Evolutionary conservation across 2,329 filamentous ascomycete species (phyloP).

Genomic region (Thermothelomyces thermophilus): DNA sequence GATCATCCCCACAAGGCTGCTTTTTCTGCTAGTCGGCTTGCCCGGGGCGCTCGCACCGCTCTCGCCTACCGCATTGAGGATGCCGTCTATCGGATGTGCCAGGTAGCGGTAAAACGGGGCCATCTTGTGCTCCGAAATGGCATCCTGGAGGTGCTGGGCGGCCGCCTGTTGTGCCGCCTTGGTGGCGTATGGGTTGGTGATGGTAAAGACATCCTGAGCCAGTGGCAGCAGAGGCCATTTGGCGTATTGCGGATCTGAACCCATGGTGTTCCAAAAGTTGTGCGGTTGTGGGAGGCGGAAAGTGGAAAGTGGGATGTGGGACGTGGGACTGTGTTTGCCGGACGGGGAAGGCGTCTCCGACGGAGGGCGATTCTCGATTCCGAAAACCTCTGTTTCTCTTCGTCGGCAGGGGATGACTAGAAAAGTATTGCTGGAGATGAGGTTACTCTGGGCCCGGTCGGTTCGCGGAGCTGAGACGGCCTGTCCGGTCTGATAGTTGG

Average conservation of each 20-base stretch:
- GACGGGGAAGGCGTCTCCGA: too few relatives aligned
- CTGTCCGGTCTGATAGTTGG: too few relatives aligned
- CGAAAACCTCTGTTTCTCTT: background rate
- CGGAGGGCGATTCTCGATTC: background rate
- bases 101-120: constrained; percentile 80
- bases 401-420: too few relatives aligned
- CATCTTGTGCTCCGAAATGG: constrained; percentile 79
- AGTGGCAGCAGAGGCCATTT: constrained; percentile 78
- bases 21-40: constrained; percentile 60
- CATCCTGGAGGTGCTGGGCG: constrained; percentile 70
- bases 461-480: too few relatives aligned
- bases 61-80: constrained; percentile 72
- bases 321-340: too few relatives aligned
- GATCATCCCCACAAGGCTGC: constrained; percentile 66
- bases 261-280: constrained; percentile 47
- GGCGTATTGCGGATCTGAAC: constrained; percentile 76
- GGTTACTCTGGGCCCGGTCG: background rate
- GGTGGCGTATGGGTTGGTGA: constrained; percentile 71
- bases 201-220: constrained; percentile 78
- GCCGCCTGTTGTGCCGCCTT: constrained; percentile 61
- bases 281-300: constrained; percentile 5
- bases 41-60: constrained; percentile 42
- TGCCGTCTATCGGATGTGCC: constrained; percentile 73
- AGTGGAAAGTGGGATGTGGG: background rate
- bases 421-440: too few relatives aligned